Evolutionary conservation across 2,329 filamentous ascomycete genomes (phyloP), one percentile per base, ranked within the genome.

Genomic region (Ilyonectria sp.): DNA sequence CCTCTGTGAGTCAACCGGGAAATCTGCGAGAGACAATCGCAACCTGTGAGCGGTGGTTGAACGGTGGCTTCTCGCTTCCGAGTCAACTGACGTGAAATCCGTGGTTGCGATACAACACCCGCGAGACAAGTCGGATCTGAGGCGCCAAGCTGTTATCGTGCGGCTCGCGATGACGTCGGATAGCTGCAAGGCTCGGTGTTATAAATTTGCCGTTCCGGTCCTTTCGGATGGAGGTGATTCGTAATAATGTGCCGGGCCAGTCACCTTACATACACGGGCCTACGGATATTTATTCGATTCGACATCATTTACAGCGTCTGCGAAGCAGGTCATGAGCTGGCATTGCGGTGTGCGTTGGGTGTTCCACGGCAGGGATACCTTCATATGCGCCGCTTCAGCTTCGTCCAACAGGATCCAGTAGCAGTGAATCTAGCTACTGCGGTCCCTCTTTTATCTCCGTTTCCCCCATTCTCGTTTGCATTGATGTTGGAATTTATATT

Each of bases 321-420:
- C 21, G 17, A 17, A 17, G 21, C 23, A 44, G 44, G 21, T 56
- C 44, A 53, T 57, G 58, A 40, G 63, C 19, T 61, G 58, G 53
- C 58, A 57, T 61, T 46, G 21, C 53, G 53, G 13, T 58, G 29
- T n/a, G 26, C 50, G 52, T 49, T 56, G 46, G 54, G 15, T 23
- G 46, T 33, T 66, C 53, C 53, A 46, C 46, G 35, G 31, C 57
- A 65, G 52, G 63, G 63, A 65, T 65, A 33, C 40, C 31, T 57
- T 62, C 58, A 53, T 49, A 53, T 61, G 52, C 47, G 29, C 13
- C 47, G 13, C 7, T 35, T 37, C 21, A 49, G 37, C 17, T 19
- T 40, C n/a, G 15, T 63, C 52, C 60, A 56, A 63, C 52, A 40
- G 47, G 52, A 33, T 19, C 53, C 58, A 62, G 63, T 40, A 47